Base-by-base conservation (phyloP, 2,329 filamentous ascomycete genomes). In the Malbranchea cinnamomea region DNA sequence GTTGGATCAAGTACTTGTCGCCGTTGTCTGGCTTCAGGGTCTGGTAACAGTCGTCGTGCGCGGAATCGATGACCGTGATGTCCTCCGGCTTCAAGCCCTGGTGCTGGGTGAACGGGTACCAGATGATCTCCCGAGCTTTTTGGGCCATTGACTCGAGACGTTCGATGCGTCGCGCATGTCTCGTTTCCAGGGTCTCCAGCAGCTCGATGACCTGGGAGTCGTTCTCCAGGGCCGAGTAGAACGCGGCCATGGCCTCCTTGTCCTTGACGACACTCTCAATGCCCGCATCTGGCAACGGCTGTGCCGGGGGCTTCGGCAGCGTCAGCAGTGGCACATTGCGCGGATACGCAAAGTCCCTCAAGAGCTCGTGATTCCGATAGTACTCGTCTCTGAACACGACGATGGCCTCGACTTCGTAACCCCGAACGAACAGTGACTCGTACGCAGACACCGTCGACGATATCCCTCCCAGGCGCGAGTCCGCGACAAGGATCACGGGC, bases 51-150 rank as follows among this genome's bases (percentile, higher is more conserved):
- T 87, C 80, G 5, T 76, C 78, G 35, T 78, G 68, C 0, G 83
- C 82, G 0, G 81, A 87, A 48, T 91, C 82, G 33, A 91, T 84
- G 0, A 74, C 67, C 0, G 74, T 66, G 26, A 91, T 81, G 9
- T 71, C 70, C 2, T 71, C 54, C 4, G 69, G 52, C 0, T 61
- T 58, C 40, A 81, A 59, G 28, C 67, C 62, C 23, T 70, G 70
- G 37, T 91, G 82, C 42, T 91, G 82, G 0, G 81, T 85, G 43
- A 91, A 91, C 0, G 83, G 82, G 42, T 87, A 87, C 82, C 82
- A 91, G 21, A 91, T 83, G 2, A 60, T 61, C 6, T 65, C 48
- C 32, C 72, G 60, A 0, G 82, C 81, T 23, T 66, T 60, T 1
- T 54, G 46, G 0, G 71, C 56, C 68, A 87, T 74, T 1, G 56